Conservation (phyloP, 1,284 basidiomycete species). For the Pisolithus thermaeus region DNA sequence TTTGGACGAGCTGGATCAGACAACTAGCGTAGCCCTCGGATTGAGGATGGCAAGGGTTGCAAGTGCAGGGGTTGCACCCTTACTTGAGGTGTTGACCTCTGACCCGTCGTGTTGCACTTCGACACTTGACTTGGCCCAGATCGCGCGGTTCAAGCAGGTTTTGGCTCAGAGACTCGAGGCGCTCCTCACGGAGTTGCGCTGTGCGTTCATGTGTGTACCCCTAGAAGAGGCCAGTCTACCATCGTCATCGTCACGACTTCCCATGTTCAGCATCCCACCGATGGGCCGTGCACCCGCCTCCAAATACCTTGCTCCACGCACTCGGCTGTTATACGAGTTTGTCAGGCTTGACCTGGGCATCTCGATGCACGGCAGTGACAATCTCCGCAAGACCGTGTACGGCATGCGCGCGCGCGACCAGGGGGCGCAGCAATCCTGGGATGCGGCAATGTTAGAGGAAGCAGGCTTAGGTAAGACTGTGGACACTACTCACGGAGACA, state of each 20-base stretch:
- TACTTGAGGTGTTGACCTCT: conserved; percentile 51
- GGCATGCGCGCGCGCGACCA: conserved; percentile 20
- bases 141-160: conserved; percentile 18
- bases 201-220: conserved; percentile 24
- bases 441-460: conserved; percentile 3
- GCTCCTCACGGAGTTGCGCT: conserved; percentile 22
- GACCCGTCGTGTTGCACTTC: conserved; percentile 23
- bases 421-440: neutral
- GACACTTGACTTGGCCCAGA: conserved; percentile 21
- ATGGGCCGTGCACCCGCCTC: conserved; percentile 49
- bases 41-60: conserved; percentile 65
- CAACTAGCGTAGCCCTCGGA: conserved; percentile 63
- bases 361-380: conserved; percentile 70
- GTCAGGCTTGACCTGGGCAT: conserved; percentile 62
- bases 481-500: conserved; percentile 60
- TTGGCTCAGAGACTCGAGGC: conserved; percentile 19
- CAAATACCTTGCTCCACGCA: conserved; percentile 51
- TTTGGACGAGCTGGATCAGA: conserved; percentile 52
- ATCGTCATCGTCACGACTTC: neutral
- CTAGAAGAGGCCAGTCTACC: conserved; percentile 20
- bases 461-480: conserved; percentile 12
- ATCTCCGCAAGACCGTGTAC: conserved; percentile 32
- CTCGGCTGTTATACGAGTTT: conserved; percentile 64
- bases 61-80: conserved; percentile 49
- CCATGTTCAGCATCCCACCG: conserved; percentile 16